A percentile compares a stretch with the other conserved stretches of the same genome.
Conservation (phyloP, 2,329 filamentous ascomycete species). For the Colletotrichum sp. region DNA sequence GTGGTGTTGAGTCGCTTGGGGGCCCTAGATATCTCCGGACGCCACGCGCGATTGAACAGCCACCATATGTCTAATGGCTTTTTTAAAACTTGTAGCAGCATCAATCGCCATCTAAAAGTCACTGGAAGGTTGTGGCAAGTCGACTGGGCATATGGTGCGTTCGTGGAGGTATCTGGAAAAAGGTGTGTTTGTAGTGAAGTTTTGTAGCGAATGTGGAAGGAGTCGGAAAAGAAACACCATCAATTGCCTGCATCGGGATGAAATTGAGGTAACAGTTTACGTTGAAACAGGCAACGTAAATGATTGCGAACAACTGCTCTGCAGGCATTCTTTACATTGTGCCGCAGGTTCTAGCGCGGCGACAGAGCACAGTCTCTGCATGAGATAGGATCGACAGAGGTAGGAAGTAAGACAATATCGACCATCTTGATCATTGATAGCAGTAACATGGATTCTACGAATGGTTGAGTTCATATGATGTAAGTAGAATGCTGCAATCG, state of each 20-base stretch:
- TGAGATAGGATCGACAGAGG: no score
- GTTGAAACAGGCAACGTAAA: no score
- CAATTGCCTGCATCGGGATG: no score
- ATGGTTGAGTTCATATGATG: no score
- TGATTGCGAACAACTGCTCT: rapidly evolving
- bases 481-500: no score
- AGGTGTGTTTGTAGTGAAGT: not conserved
- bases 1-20: not conserved
- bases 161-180: not conserved
- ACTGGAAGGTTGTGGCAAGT: not conserved
- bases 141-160: not conserved
- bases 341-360: no score
- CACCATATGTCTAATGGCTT: rapidly evolving
- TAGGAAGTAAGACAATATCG: no score
- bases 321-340: no score
- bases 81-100: not conserved
- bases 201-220: not conserved
- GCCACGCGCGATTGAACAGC: not conserved
- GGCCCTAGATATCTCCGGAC: not conserved
- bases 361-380: no score
- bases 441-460: no score
- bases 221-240: not conserved
- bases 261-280: not conserved
- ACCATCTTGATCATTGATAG: no score
- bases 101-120: not conserved